Conservation (phyloP, 306 rosid genomes). For the Echinosophora koreensis region DNA sequence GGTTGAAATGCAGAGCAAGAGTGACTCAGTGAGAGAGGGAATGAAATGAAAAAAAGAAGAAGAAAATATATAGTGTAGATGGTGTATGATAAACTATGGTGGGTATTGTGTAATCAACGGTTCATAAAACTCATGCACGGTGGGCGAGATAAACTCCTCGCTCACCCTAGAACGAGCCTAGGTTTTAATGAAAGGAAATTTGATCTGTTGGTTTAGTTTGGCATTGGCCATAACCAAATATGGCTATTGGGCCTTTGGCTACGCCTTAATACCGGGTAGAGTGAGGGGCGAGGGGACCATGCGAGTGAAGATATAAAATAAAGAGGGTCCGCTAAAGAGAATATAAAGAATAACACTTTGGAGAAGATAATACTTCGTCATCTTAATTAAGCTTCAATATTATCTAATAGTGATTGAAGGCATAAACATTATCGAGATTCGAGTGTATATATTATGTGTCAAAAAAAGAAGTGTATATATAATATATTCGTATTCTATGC, state of each 20-base stretch:
- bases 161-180: too few species aligned
- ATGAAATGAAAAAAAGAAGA: too few species aligned
- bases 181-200: background rate
- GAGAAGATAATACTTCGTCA: background rate
- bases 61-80: too few species aligned
- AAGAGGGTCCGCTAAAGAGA: background rate
- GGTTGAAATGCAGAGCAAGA: too few species aligned
- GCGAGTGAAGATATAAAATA: background rate
- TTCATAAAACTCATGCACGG: too few species aligned
- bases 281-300: background rate
- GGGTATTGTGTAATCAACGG: too few species aligned
- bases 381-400: background rate
- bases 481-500: slow-evolving; percentile 10
- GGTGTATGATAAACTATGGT: too few species aligned
- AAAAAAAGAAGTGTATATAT: too few species aligned
- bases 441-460: background rate
- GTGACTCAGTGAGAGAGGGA: too few species aligned
- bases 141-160: too few species aligned
- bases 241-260: too few species aligned
- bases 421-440: background rate
- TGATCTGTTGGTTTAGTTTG: background rate
- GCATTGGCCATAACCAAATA: background rate
- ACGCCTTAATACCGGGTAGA: background rate
- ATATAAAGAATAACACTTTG: background rate
- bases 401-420: background rate